Evolutionary conservation across 192 early-diverging fungal genomes (phyloP).

Genomic region (Rhizophagus clarus): DNA sequence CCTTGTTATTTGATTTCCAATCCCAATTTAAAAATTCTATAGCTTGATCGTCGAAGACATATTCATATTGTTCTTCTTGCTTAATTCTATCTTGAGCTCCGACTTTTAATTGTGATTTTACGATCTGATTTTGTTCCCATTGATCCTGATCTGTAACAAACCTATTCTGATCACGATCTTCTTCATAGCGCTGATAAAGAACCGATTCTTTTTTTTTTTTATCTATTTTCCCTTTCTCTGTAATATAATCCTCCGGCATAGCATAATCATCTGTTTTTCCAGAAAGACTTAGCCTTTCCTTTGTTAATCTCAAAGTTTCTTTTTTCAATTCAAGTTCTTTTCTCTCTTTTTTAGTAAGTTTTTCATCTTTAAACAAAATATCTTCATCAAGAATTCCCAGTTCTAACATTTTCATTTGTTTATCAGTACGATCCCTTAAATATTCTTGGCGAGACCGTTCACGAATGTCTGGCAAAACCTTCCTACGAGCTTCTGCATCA

Average conservation of each 20-base stretch:
- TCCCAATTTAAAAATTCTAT: constrained; percentile 86
- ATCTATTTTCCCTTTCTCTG: constrained; percentile 97
- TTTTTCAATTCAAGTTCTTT: constrained; percentile 82
- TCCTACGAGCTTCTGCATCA: constrained; percentile 67
- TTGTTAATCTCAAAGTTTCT: constrained; percentile 79
- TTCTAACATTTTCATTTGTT: constrained; percentile 75
- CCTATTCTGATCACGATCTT: constrained; percentile 60
- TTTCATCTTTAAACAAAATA: constrained; percentile 70
- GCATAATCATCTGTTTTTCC: constrained; percentile 82
- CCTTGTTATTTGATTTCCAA: constrained; percentile 51
- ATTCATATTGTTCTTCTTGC: constrained; percentile 78
- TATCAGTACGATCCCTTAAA: constrained; percentile 81
- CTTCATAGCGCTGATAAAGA: constrained; percentile 89
- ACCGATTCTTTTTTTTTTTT: constrained; percentile 89
- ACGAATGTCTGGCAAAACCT: constrained; percentile 78
- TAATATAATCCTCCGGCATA: constrained; percentile 95
- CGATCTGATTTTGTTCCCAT: constrained; percentile 89
- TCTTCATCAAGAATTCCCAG: constrained; percentile 88
- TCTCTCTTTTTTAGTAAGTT: constrained; percentile 77
- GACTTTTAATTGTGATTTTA: constrained; percentile 55
- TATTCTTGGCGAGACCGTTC: constrained; percentile 90
- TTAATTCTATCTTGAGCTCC: constrained; percentile 56
- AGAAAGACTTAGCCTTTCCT: constrained; percentile 79
- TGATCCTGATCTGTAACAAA: constrained; percentile 87
- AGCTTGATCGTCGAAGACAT: constrained; percentile 89